Evolutionary conservation across 352 stramenopile genomes (phyloP), one percentile per base, ranked within the genome.

Genomic region (Phytopythium sindhum): DNA sequence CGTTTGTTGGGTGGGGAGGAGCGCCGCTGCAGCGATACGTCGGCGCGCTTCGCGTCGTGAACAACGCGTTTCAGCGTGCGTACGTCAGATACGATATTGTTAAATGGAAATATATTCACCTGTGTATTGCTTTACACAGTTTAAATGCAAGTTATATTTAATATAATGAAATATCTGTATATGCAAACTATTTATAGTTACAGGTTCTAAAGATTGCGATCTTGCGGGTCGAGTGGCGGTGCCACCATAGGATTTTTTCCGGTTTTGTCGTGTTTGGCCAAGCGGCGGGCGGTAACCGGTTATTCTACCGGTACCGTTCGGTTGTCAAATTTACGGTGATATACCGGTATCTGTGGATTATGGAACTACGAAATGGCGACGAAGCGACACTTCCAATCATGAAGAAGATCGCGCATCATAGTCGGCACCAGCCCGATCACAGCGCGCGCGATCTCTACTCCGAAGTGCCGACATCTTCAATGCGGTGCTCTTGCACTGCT

Each of bases 211-310:
- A 10, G 31, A 37, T 37, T 39, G 33, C 33, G 33, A 45, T 45
- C 39, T n/a, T 45, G 12, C 15, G 14, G 42, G 42, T 52, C 21
- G 23, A 31, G 23, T 21, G n/a, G 47, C 24, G 47, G 47, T 53
- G 47, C 23, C 24, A 14, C 48, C 48, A 54, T 37, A 54, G 4
- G 48, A 54, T 54, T 54, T 54, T 54, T 33, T 33, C 9, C 21
- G 9, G 8, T 51, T 48, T 51, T 51, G 44, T 51, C 45, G 45
- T 33, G 45, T 53, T 53, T 53, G 45, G 45, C 45, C 45, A 53
- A 53, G 45, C 45, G 41, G 19, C 12, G 19, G 39, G 7, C 8
- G 24, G 24, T 23, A 51, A 31, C 23, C 23, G 11, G n/a, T 31
- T 19, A 11, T 23, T 45, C 1, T 23, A 45, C 39, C 39, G 39